Conservation (phyloP, 768 basidiomycete genomes). For the Tylopilus sp. region DNA sequence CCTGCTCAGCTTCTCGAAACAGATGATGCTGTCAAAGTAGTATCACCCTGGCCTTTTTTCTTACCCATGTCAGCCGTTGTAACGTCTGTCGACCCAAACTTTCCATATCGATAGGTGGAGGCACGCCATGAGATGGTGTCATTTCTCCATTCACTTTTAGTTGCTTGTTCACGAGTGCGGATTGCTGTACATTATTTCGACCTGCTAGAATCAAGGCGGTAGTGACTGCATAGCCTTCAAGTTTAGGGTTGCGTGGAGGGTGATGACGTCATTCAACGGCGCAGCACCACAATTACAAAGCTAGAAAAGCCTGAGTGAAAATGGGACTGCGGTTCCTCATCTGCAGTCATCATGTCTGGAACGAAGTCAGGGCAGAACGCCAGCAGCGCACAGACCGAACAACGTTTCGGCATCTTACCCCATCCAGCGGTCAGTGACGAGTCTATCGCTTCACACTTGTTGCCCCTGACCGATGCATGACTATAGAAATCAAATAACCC, state of each 20-base stretch:
- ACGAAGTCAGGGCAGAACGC: neutral
- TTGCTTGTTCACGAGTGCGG: conserved; percentile 1
- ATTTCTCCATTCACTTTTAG: conserved; percentile 6
- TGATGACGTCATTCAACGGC: conserved; percentile 16
- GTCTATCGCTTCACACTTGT: neutral
- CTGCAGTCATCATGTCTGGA: conserved; percentile 21
- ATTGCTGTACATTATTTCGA: neutral
- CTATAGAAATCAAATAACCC: conserved; percentile 60
- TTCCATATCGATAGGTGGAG: neutral
- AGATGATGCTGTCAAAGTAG: conserved; percentile 78
- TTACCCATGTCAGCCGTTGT: conserved; percentile 14
- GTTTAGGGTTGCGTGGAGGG: too few relatives aligned
- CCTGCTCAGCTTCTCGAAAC: conserved; percentile 13
- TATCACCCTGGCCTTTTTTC: neutral
- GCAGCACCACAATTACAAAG: neutral
- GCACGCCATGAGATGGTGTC: neutral
- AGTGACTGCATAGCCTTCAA: neutral
- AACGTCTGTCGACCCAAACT: conserved; percentile 1
- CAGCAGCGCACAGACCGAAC: conserved; percentile 28
- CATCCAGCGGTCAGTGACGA: conserved; percentile 56
- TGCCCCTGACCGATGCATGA: neutral
- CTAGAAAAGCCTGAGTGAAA: neutral
- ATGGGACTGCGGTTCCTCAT: too few relatives aligned
- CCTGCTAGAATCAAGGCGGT: neutral
- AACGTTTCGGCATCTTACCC: conserved; percentile 50